Conservation (phyloP, 108 stramenopile genomes). For the Discostella stelligeroides region DNA sequence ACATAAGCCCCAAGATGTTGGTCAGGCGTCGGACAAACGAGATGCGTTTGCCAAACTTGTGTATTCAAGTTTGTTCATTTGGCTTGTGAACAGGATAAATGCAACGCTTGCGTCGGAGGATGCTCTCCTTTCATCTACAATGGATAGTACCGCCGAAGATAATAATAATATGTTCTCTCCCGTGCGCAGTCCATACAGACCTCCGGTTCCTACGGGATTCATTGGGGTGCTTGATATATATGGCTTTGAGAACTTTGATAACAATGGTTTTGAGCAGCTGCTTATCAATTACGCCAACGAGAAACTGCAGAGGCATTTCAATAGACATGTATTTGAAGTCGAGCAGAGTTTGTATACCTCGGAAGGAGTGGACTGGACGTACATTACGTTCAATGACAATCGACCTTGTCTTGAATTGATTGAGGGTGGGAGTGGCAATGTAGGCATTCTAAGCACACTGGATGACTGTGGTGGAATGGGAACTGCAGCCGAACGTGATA, state of each 20-base stretch:
- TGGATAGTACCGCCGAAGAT: neutral
- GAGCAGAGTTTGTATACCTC: constrained; percentile 90
- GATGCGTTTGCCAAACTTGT: constrained; percentile 94
- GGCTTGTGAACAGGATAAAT: constrained; percentile 91
- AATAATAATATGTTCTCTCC: constrained; percentile 55
- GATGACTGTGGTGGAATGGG: constrained; percentile 95
- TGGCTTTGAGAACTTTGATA: constrained; percentile 96
- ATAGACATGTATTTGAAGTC: constrained; percentile 93
- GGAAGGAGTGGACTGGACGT: constrained; percentile 96
- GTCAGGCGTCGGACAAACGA: constrained; percentile 88
- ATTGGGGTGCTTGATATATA: constrained; percentile 98
- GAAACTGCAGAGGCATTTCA: constrained; percentile 94
- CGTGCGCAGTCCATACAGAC: constrained; percentile 34
- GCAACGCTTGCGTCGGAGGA: constrained; percentile 55
- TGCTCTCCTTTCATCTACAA: constrained; percentile 7
- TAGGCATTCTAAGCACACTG: constrained; percentile 80
- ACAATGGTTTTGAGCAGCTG: constrained; percentile 95
- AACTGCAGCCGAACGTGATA: constrained; percentile 76
- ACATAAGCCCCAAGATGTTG: constrained; percentile 75
- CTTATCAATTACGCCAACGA: constrained; percentile 97
- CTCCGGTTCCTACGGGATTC: constrained; percentile 36
- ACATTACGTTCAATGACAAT: constrained; percentile 98
- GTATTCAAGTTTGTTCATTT: constrained; percentile 90
- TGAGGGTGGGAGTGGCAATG: constrained; percentile 80
- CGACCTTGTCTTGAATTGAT: constrained; percentile 95